Evolutionary conservation across 768 basidiomycete genomes (phyloP), one percentile per base, ranked within the genome.

Genomic region (Leucosporidium scottii): DNA sequence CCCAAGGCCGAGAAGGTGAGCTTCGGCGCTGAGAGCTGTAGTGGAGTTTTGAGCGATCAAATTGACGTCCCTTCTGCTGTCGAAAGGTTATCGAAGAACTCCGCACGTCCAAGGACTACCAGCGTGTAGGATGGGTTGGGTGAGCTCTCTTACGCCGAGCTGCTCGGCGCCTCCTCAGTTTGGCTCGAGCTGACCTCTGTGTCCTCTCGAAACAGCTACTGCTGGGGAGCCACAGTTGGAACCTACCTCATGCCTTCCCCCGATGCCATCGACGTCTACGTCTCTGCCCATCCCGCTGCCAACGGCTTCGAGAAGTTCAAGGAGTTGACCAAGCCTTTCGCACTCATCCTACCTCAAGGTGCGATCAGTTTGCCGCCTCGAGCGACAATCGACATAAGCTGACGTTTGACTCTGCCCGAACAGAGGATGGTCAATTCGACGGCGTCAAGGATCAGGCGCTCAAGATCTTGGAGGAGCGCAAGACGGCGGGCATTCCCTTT

Each of bases 271-370:
- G 55, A 57, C 55, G 56, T 34, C 30, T 23, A n/a, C 63, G 56
- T 64, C 55, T 17, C 23, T 28, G 56, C 44, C 30, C 63, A 64
- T 47, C 56, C 63, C 28, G 47, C 28, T 4, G 12, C 3, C 9
- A 13, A 30, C 23, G 20, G 1, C 0, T 4, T 15, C 13, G 13
- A n/a, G 3, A 47, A 57, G 8, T 57, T 56, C n/a, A 25, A 48
- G 18, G 3, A 0, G 4, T 9, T 64, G 23, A 3, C 1, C 12
- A 30, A 25, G 30, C 63, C 63, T 15, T 58, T 48, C 48, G 20
- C 25, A 27, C 56, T 64, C 25, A 39, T 56, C 47, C 25, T 10
- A 9, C 18, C 63, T 15, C 55, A 50, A 13, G 62, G 62, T 63
- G 49, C 6, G 18, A 17, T 4, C 5, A n/a, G n/a, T n/a, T n/a